Base-by-base conservation (phyloP, 352 stramenopile genomes). In the Phytophthora cryptogea region DNA sequence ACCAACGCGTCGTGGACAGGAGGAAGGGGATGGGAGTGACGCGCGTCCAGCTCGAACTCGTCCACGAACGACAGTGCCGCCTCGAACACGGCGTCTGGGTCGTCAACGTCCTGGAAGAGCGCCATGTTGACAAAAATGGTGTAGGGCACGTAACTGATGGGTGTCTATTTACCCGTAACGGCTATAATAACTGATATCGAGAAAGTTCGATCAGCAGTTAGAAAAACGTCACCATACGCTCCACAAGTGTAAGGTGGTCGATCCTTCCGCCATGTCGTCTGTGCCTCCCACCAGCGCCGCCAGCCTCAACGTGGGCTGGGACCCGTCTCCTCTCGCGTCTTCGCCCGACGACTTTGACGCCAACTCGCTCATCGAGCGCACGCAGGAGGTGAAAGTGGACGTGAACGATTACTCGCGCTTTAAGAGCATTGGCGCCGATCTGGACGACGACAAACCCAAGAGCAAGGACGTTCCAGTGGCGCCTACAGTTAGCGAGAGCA, bases 351-450 rank as follows among this genome's bases (percentile, higher is more conserved):
- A 42, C 4, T 66, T 68, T 0, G 81, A 83, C 55, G 49, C 70
- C 47, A 86, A 70, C 55, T 57, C 66, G 26, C 49, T 83, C n/a
- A 89, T 89, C 32, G 74, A 90, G 27, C 81, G 74, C 39, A 82
- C 80, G 39, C 66, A 74, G 59, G 73, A 84, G 42, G 69, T 88
- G 2, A 88, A 80, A 40, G 70, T 88, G 36, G 86, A 94, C 63
- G 86, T 71, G 49, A 93, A 94, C 66, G 84, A 95, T 62, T 95
- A 95, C 70, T 94, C 86, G 45, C 82, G 86, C 37, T 95, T 95
- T 59, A 88, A 95, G 23, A 59, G 81, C 73, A 90, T 94, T 50
- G 80, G 80, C 46, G 60, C 59, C 13, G 65, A 71, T 49, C 62
- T 84, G 26, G 67, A 80, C 16, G 76, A 88, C 20, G 73, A 83